Conservation (phyloP, 495 filamentous ascomycete genomes). For the Penicillium coprophilum region DNA sequence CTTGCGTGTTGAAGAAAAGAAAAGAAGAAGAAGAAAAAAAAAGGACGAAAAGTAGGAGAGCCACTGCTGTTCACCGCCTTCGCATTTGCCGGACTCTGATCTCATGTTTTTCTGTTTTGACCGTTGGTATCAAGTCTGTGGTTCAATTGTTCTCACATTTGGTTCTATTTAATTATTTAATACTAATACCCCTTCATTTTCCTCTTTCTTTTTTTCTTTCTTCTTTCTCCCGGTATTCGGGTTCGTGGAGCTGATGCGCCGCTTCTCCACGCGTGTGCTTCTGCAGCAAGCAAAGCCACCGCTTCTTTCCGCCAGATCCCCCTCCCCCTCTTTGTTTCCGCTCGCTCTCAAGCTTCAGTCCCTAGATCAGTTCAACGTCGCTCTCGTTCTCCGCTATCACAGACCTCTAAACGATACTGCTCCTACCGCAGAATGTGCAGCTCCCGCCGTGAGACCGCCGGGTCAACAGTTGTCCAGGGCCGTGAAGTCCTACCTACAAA, state of each 20-base stretch:
- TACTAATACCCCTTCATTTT: constrained; percentile 13
- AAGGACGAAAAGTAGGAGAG: constrained; percentile 11
- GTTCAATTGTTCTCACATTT: constrained; percentile 20
- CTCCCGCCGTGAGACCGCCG: constrained; percentile 43
- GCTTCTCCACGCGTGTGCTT: constrained; percentile 41
- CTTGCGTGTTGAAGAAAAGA: constrained; percentile 33
- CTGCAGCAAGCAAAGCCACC: constrained; percentile 43
- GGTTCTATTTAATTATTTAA: constrained; percentile 19
- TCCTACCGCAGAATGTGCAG: constrained; percentile 54
- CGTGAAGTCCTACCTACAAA: constrained; percentile 67
- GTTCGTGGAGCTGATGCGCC: constrained; percentile 37
- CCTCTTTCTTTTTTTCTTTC: constrained; percentile 11
- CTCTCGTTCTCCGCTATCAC: constrained; percentile 33
- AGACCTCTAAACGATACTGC: constrained; percentile 46
- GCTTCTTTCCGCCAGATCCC: constrained; percentile 38
- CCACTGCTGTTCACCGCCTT: constrained; percentile 15
- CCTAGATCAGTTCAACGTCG: constrained; percentile 22
- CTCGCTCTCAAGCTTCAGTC: constrained; percentile 25
- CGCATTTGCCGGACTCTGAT: constrained; percentile 19
- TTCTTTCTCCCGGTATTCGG: constrained; percentile 12
- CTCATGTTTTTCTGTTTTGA: constrained; percentile 18
- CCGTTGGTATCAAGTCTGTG: constrained; percentile 22
- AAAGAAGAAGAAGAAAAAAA: constrained; percentile 24
- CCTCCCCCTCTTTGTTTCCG: constrained; percentile 35
- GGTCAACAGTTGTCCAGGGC: constrained; percentile 54